Conservation (phyloP, 768 basidiomycete species). For the Lactarius sanguifluus region DNA sequence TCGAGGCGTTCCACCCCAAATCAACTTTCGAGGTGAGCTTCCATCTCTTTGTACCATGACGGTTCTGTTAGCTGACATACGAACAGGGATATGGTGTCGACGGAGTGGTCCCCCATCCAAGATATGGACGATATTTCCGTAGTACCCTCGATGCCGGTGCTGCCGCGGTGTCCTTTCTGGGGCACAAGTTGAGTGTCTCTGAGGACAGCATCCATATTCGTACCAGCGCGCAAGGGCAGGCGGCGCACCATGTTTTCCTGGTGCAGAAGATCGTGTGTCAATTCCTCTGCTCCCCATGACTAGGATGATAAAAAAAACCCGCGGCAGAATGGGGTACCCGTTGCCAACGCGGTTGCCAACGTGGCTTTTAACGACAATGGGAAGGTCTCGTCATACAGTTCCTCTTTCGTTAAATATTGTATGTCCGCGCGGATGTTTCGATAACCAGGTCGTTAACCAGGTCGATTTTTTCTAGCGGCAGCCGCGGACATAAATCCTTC, state of each 20-base stretch:
- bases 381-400: constrained; percentile 46
- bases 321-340: constrained; percentile 37
- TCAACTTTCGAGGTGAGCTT: constrained; percentile 32
- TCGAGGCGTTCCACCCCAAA: constrained; percentile 34
- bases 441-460: not conserved
- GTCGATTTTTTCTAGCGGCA: constrained; percentile 8
- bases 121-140: constrained; percentile 18
- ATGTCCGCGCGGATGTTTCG: constrained; percentile 20
- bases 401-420: constrained; percentile 48
- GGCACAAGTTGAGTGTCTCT: constrained; percentile 29
- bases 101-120: constrained; percentile 32
- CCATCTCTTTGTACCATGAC: not conserved
- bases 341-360: constrained; percentile 47
- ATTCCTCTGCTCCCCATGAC: not conserved
- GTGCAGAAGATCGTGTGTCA: constrained; percentile 30
- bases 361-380: constrained; percentile 44
- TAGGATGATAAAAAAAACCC: not conserved
- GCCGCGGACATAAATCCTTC: constrained; percentile 39
- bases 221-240: constrained; percentile 28
- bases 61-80: not conserved
- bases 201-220: constrained; percentile 25
- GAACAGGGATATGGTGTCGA: constrained; percentile 31
- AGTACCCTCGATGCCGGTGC: constrained; percentile 27
- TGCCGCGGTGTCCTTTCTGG: constrained; percentile 32
- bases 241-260: constrained; percentile 30